These are phyloP conservation scores for Apophysomyces variabilis DNA, from an alignment of 371 early-diverging fungal genomes.

Conservation along the genomic window DNA sequence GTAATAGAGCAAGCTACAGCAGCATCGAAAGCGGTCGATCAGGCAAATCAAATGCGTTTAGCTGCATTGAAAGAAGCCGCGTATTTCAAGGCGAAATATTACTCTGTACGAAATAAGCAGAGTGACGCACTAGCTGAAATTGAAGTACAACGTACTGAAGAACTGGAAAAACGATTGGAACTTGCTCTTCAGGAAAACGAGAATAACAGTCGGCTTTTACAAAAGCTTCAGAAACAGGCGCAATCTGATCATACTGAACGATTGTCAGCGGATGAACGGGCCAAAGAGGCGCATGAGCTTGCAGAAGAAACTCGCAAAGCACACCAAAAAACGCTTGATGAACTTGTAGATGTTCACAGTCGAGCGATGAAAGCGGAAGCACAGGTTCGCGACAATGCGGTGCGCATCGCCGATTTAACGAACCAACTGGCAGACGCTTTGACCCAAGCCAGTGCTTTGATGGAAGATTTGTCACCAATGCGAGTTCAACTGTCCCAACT, in stretches of 20 bases:
- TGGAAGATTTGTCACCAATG: conserved; percentile 1
- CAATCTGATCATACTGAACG: conserved; percentile 49
- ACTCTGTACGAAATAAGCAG: conserved; percentile 33
- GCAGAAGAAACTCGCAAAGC: conserved; percentile 58
- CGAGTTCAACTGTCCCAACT: conserved; percentile 29
- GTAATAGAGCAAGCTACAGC: conserved; percentile 59
- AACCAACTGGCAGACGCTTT: conserved; percentile 30
- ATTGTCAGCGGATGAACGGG: conserved; percentile 54
- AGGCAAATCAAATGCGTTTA: conserved; percentile 56
- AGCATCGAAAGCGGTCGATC: conserved; percentile 50
- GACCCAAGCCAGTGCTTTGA: background rate
- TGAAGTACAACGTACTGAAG: conserved; percentile 46
- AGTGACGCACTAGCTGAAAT: conserved; percentile 32
- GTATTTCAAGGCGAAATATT: conserved; percentile 58
- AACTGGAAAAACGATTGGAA: conserved; percentile 55
- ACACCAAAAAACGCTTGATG: conserved; percentile 49
- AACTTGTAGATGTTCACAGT: conserved; percentile 45
- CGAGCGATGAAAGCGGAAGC: conserved; percentile 50
- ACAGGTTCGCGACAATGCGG: conserved; percentile 43
- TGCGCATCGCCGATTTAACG: conserved; percentile 30
- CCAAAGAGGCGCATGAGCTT: conserved; percentile 49
- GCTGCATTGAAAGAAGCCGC: conserved; percentile 65
- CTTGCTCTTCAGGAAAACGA: conserved; percentile 53
- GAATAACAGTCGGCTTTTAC: conserved; percentile 32
- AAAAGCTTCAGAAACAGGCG: conserved; percentile 46